Evolutionary conservation across 306 rosid species (phyloP).

Genomic region (Vigna trinervia): DNA sequence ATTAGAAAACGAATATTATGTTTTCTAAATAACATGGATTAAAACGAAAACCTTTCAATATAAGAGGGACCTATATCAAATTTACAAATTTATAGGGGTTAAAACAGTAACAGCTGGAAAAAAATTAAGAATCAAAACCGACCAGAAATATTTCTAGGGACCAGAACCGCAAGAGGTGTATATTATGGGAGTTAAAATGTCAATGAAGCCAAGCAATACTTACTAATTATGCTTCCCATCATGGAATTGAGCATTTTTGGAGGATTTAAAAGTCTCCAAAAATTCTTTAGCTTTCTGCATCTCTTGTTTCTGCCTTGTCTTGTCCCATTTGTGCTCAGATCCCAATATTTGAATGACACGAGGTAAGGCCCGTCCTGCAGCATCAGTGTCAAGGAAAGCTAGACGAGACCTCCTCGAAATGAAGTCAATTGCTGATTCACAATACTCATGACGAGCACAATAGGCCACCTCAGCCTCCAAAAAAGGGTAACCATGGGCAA

Average conservation of each 20-base stretch:
- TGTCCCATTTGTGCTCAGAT: slow-evolving; percentile 82
- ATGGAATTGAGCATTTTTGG: slow-evolving; percentile 79
- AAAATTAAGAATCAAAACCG: background rate
- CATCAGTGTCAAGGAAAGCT: slow-evolving; percentile 91
- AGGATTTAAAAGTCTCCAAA: slow-evolving; percentile 83
- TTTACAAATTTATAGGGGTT: background rate
- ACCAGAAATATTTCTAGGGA: background rate
- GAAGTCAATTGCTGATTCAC: slow-evolving; percentile 89
- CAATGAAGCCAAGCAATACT: background rate
- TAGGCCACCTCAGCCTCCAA: slow-evolving; percentile 94
- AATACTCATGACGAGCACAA: slow-evolving; percentile 90
- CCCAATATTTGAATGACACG: slow-evolving; percentile 81
- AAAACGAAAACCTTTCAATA: background rate
- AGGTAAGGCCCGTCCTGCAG: slow-evolving; percentile 82
- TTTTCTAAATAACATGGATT: background rate
- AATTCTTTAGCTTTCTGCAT: slow-evolving; percentile 59
- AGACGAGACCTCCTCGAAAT: slow-evolving; percentile 86
- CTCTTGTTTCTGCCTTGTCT: slow-evolving; percentile 74
- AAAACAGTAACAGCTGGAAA: background rate
- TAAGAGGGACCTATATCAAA: background rate
- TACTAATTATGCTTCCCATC: slow-evolving; percentile 78
- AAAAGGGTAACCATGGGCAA: slow-evolving; percentile 91
- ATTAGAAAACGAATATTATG: background rate
- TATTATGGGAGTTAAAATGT: background rate
- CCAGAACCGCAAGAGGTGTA: background rate